Evolutionary conservation across 805 yeast genomes (phyloP), one percentile per base, ranked within the genome.

Genomic region (Hanseniaspora clermontiae): DNA sequence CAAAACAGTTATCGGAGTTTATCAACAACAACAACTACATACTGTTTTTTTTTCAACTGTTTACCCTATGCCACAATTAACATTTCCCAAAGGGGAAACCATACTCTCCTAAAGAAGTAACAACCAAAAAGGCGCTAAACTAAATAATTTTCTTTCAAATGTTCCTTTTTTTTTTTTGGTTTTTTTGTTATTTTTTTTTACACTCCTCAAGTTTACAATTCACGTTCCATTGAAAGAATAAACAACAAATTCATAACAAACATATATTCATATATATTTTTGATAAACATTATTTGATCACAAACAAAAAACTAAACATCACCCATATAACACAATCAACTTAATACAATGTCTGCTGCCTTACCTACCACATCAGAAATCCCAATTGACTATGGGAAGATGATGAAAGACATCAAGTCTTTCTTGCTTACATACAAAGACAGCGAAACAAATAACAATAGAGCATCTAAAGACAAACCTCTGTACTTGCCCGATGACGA

Each of bases 321-420:
- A 17, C 8, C 43, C 24, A 20, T 19, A 51, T 14, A 15, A 12
- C 4, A 17, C 1, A 31, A 10, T 6, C 0, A 32, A 14, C 12
- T 15, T 3, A 34, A 36, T 15, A 17, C 2, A 24, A 55, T 57
- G 59, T 51, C 56, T 14, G 31, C 38, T 65, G 7, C 72, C 3
- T 63, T 83, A 59, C 90, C 89, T 34, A 74, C 88, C 31, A 76
- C 84, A 61, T 53, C 57, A 9, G 83, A 81, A 65, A 70, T 86
- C 57, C 78, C 83, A 59, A 78, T 87, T 67, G 87, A 89, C 71
- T 90, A 89, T 68, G 76, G 75, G 49, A 83, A 79, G 49, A 75
- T 87, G 61, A 73, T 76, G 55, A 75, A 74, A 20, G 72, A 77
- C 31, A 77, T 85, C 49, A 73, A 75, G 59, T 84, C 82, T 59